A percentile compares a stretch with the other conserved stretches of the same genome.
These are phyloP conservation scores for Tuber borchii DNA, from an alignment of 495 filamentous ascomycete species.

Conservation along the genomic window DNA sequence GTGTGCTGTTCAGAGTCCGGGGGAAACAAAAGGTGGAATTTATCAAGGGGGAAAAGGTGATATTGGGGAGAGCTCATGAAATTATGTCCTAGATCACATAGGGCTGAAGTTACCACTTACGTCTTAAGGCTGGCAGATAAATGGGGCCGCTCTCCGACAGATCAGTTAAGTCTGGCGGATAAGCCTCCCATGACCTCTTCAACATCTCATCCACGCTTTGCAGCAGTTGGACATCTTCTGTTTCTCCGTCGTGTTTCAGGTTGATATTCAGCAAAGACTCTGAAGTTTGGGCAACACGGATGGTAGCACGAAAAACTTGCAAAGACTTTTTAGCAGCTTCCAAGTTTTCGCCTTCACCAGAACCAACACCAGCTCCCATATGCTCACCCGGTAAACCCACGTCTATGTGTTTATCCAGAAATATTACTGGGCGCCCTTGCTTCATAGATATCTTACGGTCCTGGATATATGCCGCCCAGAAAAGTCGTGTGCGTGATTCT, in stretches of 20 bases:
- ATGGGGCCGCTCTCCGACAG: conserved; percentile 26
- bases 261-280: conserved; percentile 24
- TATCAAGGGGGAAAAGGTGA: neutral
- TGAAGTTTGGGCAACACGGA: conserved; percentile 29
- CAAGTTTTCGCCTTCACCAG: conserved; percentile 7
- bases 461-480: conserved; percentile 42
- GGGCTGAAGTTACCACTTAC: conserved; percentile 16
- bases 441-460: conserved; percentile 38
- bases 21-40: neutral
- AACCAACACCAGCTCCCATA: neutral
- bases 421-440: conserved; percentile 36
- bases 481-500: conserved; percentile 38
- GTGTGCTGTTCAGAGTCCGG: neutral
- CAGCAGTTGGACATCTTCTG: conserved; percentile 32
- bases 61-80: neutral
- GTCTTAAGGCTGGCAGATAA: conserved; percentile 37
- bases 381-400: conserved; percentile 27
- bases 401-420: conserved; percentile 37
- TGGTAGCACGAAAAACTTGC: conserved; percentile 32
- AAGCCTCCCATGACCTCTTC: conserved; percentile 38
- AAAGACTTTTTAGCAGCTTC: conserved; percentile 19
- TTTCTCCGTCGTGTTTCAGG: conserved; percentile 29
- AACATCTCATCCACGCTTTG: conserved; percentile 38
- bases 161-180: conserved; percentile 39
- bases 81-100: conserved; percentile 4